Evolutionary conservation across 192 early-diverging fungal species (phyloP).

Genomic region (Paraglomus brasilianum): DNA sequence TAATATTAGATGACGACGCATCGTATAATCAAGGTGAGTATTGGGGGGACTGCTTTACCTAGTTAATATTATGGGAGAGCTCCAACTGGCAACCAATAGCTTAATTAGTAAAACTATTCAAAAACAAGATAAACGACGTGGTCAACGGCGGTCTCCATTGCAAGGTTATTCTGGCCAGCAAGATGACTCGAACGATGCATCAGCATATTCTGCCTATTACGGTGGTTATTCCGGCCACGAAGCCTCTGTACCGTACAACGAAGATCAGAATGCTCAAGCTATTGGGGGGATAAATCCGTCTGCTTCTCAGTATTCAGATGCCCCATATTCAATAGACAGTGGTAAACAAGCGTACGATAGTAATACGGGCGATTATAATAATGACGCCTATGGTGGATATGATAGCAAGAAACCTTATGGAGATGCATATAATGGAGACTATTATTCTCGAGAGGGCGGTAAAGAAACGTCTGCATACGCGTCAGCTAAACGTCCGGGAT

Average conservation of each 20-base stretch:
- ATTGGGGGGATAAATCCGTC: neutral
- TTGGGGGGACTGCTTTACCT: slow-evolving; percentile 9
- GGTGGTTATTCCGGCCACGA: neutral
- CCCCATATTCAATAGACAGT: neutral
- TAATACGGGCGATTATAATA: slow-evolving; percentile 16
- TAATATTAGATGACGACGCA: slow-evolving; percentile 32
- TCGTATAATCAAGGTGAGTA: slow-evolving; percentile 32
- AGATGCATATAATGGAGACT: slow-evolving; percentile 13
- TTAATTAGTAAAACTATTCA: slow-evolving; percentile 5
- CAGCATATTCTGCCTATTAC: slow-evolving; percentile 8
- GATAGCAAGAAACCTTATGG: slow-evolving; percentile 28
- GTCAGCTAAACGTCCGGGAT: slow-evolving; percentile 6
- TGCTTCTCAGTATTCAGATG: neutral
- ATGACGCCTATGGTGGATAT: slow-evolving; percentile 5
- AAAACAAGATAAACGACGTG: neutral
- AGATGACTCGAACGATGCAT: slow-evolving; percentile 12
- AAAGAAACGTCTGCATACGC: neutral
- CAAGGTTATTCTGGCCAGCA: slow-evolving; percentile 16
- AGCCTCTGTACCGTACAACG: slow-evolving; percentile 1
- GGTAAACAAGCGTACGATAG: slow-evolving; percentile 10
- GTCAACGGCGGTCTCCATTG: slow-evolving; percentile 3
- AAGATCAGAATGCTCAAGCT: neutral
- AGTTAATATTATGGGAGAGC: slow-evolving; percentile 24
- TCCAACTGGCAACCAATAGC: slow-evolving; percentile 1
- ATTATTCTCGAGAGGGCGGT: slow-evolving; percentile 22